Evolutionary conservation across 2,329 filamentous ascomycete species (phyloP).

Genomic region (Paramyrothecium sp.): DNA sequence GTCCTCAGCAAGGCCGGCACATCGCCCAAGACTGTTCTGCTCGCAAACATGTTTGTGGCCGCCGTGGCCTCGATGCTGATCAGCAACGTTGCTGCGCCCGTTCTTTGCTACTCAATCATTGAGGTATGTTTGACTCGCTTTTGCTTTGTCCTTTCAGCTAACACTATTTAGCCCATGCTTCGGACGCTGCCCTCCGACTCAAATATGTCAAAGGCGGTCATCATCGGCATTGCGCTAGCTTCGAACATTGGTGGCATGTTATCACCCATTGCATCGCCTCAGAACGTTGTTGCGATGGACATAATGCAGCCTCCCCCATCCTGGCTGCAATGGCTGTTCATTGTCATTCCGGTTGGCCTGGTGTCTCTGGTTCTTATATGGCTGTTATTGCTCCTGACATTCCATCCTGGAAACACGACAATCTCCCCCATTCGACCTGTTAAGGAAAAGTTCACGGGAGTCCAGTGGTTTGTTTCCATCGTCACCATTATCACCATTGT

Average conservation of each 20-base stretch:
- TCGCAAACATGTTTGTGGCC: conserved; percentile 99
- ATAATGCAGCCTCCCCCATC: conserved; percentile 92
- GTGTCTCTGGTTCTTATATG: conserved; percentile 88
- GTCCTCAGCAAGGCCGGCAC: conserved; percentile 96
- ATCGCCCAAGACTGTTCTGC: conserved; percentile 78
- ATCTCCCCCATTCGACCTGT: conserved; percentile 91
- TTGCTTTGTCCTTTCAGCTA: conserved; percentile 5
- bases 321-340: conserved; percentile 97
- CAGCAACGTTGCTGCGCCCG: conserved; percentile 94
- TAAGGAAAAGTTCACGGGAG: conserved; percentile 81
- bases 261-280: conserved; percentile 93
- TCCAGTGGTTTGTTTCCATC: conserved; percentile 89
- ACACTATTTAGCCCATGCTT: conserved; percentile 69
- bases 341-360: conserved; percentile 88
- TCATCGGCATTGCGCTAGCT: conserved; percentile 90
- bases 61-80: conserved; percentile 99
- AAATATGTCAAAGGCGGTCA: conserved; percentile 90
- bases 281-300: conserved; percentile 94
- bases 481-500: conserved; percentile 82
- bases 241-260: conserved; percentile 97
- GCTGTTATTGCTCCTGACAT: conserved; percentile 79
- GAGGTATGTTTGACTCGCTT: conserved; percentile 57
- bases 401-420: conserved; percentile 79
- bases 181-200: conserved; percentile 89
- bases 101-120: conserved; percentile 96